Conservation (phyloP, 805 yeast species). For the Groenewaldozyma salmanticensis region DNA sequence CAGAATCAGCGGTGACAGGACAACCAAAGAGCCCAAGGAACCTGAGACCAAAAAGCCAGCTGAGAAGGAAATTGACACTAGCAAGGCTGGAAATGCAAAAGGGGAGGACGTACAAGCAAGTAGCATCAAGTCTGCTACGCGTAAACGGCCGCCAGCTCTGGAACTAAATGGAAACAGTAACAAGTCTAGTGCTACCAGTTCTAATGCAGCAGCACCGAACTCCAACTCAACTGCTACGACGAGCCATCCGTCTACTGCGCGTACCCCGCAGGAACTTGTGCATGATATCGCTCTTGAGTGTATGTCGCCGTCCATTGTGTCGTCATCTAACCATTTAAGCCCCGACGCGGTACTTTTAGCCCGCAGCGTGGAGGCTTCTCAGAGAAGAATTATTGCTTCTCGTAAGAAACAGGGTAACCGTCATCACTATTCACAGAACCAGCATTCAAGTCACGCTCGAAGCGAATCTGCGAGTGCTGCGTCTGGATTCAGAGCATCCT, state of each 20-base stretch:
- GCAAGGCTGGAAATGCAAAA: no score
- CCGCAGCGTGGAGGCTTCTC: conserved; percentile 21
- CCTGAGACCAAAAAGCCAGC: no score
- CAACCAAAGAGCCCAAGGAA: no score
- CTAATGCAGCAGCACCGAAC: conserved; percentile 2
- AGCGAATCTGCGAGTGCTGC: no score
- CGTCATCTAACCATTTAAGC: conserved; percentile 16
- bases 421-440: not conserved
- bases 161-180: conserved; percentile 5
- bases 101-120: not conserved
- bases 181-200: not conserved
- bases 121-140: not conserved
- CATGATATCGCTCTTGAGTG: conserved; percentile 25
- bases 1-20: no score
- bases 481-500: no score
- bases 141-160: conserved; percentile 9
- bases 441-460: not conserved
- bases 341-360: conserved; percentile 19
- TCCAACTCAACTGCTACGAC: not conserved
- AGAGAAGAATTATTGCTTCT: conserved; percentile 21
- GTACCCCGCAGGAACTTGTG: conserved; percentile 22
- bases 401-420: conserved; percentile 8
- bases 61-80: no score
- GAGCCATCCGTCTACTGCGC: conserved; percentile 2
- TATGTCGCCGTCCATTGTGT: conserved; percentile 21